Conservation (phyloP, 2,329 filamentous ascomycete genomes). For the Sporothrix mexicana region DNA sequence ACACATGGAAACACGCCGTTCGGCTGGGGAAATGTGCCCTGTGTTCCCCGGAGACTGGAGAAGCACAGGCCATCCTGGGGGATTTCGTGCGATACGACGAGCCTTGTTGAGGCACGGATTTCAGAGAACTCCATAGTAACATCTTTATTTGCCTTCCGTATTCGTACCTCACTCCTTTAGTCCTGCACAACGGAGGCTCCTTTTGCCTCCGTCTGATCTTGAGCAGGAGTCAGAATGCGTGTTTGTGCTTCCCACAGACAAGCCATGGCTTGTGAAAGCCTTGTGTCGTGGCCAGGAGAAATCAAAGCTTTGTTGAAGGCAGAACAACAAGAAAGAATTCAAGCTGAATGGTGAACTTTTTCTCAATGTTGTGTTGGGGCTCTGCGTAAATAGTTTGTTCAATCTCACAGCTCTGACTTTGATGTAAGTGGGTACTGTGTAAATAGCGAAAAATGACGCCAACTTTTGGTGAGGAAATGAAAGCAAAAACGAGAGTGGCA, state of each 20-base stretch:
- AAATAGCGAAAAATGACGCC: no score
- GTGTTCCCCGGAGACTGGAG: not conserved
- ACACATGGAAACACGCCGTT: not conserved
- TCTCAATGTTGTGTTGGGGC: no score
- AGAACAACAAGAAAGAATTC: no score
- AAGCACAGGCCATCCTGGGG: not conserved
- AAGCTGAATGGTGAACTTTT: no score
- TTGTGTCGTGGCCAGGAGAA: no score
- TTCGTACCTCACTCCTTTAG: not conserved
- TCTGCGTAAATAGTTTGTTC: no score
- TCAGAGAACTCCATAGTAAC: not conserved
- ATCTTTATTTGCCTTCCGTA: constrained; percentile 2
- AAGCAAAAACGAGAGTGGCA: no score
- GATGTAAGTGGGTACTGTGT: no score
- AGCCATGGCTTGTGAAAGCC: no score
- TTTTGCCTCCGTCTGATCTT: not conserved
- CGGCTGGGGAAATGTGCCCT: not conserved
- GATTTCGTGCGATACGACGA: not conserved
- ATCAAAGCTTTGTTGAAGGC: no score
- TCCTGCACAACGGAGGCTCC: not conserved
- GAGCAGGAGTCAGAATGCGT: not conserved
- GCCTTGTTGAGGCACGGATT: not conserved
- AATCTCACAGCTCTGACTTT: no score
- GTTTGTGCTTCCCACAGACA: not conserved
- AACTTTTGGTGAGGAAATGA: no score